Evolutionary conservation across 176 grass and related monocot genomes (phyloP).

Genomic region (Melocanna baccifera): DNA sequence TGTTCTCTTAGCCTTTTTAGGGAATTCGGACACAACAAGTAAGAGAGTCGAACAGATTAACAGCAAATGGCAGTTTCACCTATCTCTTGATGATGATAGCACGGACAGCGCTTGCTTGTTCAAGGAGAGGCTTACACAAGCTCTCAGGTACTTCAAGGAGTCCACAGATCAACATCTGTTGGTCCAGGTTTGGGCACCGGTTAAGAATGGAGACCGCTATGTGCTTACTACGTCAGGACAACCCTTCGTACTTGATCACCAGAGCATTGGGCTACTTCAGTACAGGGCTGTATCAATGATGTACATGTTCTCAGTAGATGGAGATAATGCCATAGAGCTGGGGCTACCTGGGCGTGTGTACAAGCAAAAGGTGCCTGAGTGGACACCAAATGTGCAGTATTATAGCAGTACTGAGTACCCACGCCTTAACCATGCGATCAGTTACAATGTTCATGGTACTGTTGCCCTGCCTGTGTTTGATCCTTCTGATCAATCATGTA

Average conservation of each 20-base stretch:
- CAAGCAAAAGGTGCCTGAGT: slow-evolving; percentile 87
- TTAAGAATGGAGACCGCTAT: slow-evolving; percentile 68
- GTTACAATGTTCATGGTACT: slow-evolving; percentile 82
- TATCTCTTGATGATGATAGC: slow-evolving; percentile 43
- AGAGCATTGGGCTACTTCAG: slow-evolving; percentile 72
- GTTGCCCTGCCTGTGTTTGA: slow-evolving; percentile 95
- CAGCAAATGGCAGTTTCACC: slow-evolving; percentile 52
- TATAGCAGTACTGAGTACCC: slow-evolving; percentile 84
- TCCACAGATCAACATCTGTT: slow-evolving; percentile 82
- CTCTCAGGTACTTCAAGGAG: slow-evolving; percentile 88
- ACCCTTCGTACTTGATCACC: slow-evolving; percentile 77
- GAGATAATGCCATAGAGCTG: slow-evolving; percentile 57
- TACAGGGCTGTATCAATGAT: slow-evolving; percentile 87
- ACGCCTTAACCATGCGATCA: slow-evolving; percentile 83
- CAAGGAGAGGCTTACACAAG: slow-evolving; percentile 80
- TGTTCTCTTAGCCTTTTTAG: slow-evolving; percentile 29
- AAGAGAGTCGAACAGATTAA: slow-evolving; percentile 43
- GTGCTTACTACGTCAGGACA: slow-evolving; percentile 96
- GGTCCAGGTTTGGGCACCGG: slow-evolving; percentile 95
- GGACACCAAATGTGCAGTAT: slow-evolving; percentile 96
- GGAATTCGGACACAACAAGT: slow-evolving; percentile 40
- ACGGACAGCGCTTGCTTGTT: slow-evolving; percentile 53
- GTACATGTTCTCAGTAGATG: slow-evolving; percentile 92
- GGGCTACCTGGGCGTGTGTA: slow-evolving; percentile 92
- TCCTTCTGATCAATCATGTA: slow-evolving; percentile 62